Conservation (phyloP, 2,329 filamentous ascomycete genomes). For the Apiospora marii region DNA sequence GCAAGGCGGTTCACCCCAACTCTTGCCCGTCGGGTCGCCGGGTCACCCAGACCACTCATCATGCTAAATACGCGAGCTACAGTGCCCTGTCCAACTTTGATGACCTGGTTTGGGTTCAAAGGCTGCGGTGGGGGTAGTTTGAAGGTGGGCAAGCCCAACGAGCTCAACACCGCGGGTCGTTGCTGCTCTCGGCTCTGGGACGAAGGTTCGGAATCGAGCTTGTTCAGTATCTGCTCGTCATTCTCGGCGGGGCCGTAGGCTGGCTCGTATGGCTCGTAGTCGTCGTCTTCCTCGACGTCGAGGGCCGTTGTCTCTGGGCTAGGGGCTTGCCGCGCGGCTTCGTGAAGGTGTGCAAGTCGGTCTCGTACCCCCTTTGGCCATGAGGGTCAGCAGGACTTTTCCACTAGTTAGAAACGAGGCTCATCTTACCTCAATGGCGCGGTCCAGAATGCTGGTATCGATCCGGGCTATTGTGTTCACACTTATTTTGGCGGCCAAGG, state of each 20-base stretch:
- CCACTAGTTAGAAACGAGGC: background rate
- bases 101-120: slow-evolving; percentile 74
- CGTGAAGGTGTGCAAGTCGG: slow-evolving; percentile 54
- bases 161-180: slow-evolving; percentile 55
- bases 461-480: slow-evolving; percentile 78
- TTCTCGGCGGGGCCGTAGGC: slow-evolving; percentile 82
- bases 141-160: slow-evolving; percentile 78
- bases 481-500: slow-evolving; percentile 82
- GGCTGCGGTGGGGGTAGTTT: slow-evolving; percentile 79
- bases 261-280: slow-evolving; percentile 95
- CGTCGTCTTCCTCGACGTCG: slow-evolving; percentile 81
- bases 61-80: slow-evolving; percentile 81
- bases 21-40: slow-evolving; percentile 66
- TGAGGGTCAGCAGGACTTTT: slow-evolving; percentile 30
- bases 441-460: slow-evolving; percentile 71
- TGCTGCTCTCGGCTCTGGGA: slow-evolving; percentile 55
- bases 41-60: slow-evolving; percentile 76
- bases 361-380: slow-evolving; percentile 57
- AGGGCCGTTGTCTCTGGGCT: slow-evolving; percentile 67
- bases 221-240: slow-evolving; percentile 79
- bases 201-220: slow-evolving; percentile 74
- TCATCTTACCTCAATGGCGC: slow-evolving; percentile 73
- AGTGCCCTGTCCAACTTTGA: slow-evolving; percentile 77
- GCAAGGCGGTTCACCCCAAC: slow-evolving; percentile 85
- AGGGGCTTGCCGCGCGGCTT: slow-evolving; percentile 54